A percentile compares a stretch with the other conserved stretches of the same genome.
Conservation (phyloP, 164 flowering plant species). For the Macadamia integrifolia region DNA sequence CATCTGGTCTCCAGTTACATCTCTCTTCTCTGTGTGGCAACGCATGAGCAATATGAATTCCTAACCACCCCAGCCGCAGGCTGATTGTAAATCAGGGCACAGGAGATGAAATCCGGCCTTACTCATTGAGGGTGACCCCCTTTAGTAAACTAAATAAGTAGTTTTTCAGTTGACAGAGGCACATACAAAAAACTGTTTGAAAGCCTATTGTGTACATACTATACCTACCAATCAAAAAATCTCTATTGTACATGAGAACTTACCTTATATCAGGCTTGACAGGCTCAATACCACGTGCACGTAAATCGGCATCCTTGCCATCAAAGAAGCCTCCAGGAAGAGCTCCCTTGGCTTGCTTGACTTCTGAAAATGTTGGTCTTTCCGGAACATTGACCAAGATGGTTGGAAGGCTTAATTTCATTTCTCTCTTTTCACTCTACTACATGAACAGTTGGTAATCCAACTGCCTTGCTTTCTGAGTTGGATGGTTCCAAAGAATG, state of each 20-base stretch:
- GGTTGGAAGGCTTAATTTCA: slow-evolving; percentile 20
- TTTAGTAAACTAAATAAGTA: too few relatives aligned
- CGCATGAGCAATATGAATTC: too few relatives aligned
- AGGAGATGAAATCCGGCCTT: too few relatives aligned
- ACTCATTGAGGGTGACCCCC: too few relatives aligned
- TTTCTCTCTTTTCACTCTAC: slow-evolving; percentile 9
- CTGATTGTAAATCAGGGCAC: too few relatives aligned
- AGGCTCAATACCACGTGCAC: slow-evolving; percentile 85
- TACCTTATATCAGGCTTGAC: slow-evolving; percentile 85
- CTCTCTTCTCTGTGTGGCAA: too few relatives aligned
- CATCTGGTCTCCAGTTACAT: too few relatives aligned
- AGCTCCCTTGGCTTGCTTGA: slow-evolving; percentile 55
- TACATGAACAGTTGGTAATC: slow-evolving; percentile 10
- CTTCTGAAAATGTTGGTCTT: slow-evolving; percentile 28
- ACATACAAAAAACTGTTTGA: too few relatives aligned
- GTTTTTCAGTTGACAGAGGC: too few relatives aligned
- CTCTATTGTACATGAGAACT: slow-evolving; percentile 15
- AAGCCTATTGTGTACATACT: too few relatives aligned
- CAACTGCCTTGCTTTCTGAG: slow-evolving; percentile 16
- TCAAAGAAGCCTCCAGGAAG: slow-evolving; percentile 95
- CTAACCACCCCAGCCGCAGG: too few relatives aligned
- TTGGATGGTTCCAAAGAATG: slow-evolving; percentile 7
- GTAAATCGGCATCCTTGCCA: slow-evolving; percentile 88
- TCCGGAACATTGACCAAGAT: slow-evolving; percentile 14
- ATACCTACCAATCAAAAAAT: too few relatives aligned